Evolutionary conservation across 148 eudicot genomes (phyloP), one percentile per base, ranked within the genome.

Genomic region (Tetragonia tetragonoides): DNA sequence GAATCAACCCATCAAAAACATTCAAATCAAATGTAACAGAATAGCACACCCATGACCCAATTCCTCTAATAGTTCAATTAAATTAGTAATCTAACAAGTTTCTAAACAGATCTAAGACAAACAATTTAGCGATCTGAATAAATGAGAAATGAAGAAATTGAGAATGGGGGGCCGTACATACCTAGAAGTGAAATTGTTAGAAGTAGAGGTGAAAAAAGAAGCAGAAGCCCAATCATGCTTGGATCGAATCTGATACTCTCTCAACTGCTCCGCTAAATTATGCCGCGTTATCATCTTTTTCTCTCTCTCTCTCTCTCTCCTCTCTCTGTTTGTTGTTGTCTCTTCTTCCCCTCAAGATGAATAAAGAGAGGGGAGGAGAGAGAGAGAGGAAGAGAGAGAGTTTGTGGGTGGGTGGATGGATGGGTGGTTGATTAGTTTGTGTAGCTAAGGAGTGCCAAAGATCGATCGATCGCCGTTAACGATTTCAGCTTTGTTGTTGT

Each of bases 231-330:
- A 94, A 62, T 89, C 92, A 75, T 92, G 88, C 54, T 92, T 92
- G 11, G 97, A 92, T 85, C 98, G 89, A 82, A 87, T 84, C 88
- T 95, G 97, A 72, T 95, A 95, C 78, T 95, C 98, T 75, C 96
- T 83, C 3, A 95, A 89, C 85, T 95, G 94, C 72, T 94, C 98
- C 79, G 91, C 98, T 57, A 94, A 85, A 86, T 94, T 94, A 68
- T 95, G 94, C 80, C 97, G 82, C 69, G 98, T 95, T 40, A 95
- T 95, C 98, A 94, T 93, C 68, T 59, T 69, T 72, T 49, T 18
- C 46, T 53, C 63, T 65, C 57, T 65, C 82, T 72, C 21, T 42
- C 78, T 42, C 1, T 17, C 3, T 18, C 40, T 73, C 60, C 46
- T 68, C 70, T 11, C 80, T 60, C 60, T 73, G 67, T 77, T 68